Conservation (phyloP, 2,329 filamentous ascomycete genomes). For the Diplodia seriata region DNA sequence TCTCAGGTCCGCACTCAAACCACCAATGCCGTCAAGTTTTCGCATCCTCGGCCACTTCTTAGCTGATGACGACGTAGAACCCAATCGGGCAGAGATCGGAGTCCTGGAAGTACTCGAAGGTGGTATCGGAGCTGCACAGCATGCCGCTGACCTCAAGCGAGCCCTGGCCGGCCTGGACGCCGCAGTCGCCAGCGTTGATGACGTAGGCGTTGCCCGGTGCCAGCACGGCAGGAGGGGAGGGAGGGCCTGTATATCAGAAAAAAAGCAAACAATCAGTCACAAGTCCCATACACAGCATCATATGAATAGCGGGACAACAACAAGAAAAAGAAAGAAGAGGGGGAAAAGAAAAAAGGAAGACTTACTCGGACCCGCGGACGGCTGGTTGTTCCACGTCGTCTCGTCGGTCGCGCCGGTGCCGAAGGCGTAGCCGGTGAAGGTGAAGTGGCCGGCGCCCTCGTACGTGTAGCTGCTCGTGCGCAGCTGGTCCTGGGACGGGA, state of each 20-base stretch:
- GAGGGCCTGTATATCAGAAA: constrained; percentile 28
- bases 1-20: not conserved
- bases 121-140: constrained; percentile 37
- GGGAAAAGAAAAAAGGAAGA: not conserved
- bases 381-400: constrained; percentile 38
- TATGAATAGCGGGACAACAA: not conserved
- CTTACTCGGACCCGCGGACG: constrained; percentile 35
- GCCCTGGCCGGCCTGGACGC: constrained; percentile 34
- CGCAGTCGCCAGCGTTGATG: constrained; percentile 36
- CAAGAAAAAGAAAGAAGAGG: too few species aligned
- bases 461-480: constrained; percentile 33
- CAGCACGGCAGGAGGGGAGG: constrained; percentile 35
- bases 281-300: not conserved
- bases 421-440: constrained; percentile 37
- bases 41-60: not conserved
- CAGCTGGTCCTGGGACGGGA: constrained; percentile 34
- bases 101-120: constrained; percentile 37
- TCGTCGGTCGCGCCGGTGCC: constrained; percentile 34
- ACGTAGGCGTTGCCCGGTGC: constrained; percentile 36
- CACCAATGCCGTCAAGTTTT: too few species aligned
- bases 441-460: constrained; percentile 36
- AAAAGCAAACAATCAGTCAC: not conserved
- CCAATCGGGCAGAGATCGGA: constrained; percentile 37
- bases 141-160: constrained; percentile 35
- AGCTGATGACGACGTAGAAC: constrained; percentile 37